phyloP scores from a whole-genome alignment of 306 rosid species.

The Quercus aquifolioides region DNA sequence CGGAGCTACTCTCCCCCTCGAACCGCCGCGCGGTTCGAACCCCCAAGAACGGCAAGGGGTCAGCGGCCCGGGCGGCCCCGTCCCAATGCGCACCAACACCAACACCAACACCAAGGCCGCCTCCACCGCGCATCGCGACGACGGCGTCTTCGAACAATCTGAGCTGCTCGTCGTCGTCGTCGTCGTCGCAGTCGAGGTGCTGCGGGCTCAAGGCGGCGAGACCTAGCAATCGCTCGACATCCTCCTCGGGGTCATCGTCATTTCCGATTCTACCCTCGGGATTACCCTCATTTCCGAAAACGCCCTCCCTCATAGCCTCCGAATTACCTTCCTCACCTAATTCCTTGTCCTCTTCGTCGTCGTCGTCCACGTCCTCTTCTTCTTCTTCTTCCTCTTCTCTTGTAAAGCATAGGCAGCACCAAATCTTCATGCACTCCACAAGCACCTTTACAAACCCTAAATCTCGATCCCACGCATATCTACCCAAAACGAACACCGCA shows the following conservation, averaged over 20 bases:
- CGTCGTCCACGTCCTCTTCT: not conserved
- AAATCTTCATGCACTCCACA: constrained; percentile 73
- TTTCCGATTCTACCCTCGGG: constrained; percentile 22
- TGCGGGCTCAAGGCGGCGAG: not conserved
- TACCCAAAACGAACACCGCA: constrained; percentile 9
- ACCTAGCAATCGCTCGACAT: constrained; percentile 11
- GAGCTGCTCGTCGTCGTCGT: constrained; percentile 9
- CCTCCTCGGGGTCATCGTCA: constrained; percentile 30
- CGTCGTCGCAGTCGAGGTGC: too few relatives aligned
- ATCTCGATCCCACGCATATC: constrained; percentile 63
- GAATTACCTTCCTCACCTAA: constrained; percentile 14
- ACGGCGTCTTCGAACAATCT: constrained; percentile 43
- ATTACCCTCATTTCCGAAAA: constrained; percentile 31
- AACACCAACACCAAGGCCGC: not conserved
- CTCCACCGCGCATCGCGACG: constrained; percentile 1
- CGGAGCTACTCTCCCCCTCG: constrained; percentile 67
- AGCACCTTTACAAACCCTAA: constrained; percentile 33
- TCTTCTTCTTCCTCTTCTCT: constrained; percentile 35
- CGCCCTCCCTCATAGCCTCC: constrained; percentile 34
- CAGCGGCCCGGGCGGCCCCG: constrained; percentile 22
- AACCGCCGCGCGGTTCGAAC: constrained; percentile 27
- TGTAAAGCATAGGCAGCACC: constrained; percentile 75
- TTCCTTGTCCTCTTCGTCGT: not conserved
- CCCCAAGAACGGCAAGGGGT: constrained; percentile 25
- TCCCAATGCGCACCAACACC: constrained; percentile 25